phyloP scores from a whole-genome alignment of 1,284 basidiomycete species.

The Sphaerobolus stellatus region DNA sequence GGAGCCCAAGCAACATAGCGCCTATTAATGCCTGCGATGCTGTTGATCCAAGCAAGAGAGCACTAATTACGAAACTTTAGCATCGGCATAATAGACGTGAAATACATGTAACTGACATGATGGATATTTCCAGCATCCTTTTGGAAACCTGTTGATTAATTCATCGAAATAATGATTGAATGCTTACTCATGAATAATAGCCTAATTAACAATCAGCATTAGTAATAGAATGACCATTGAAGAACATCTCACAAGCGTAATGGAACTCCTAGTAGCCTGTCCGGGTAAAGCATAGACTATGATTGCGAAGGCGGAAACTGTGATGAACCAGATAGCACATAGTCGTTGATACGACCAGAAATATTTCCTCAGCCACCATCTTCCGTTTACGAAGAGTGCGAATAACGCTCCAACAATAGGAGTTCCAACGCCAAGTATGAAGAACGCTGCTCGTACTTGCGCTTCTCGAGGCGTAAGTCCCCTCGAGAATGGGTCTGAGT shows the following conservation, averaged over 20 bases:
- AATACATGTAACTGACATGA: constrained; percentile 1
- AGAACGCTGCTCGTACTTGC: constrained; percentile 6
- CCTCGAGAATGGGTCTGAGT: neutral
- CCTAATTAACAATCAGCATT: neutral
- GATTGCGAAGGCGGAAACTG: constrained; percentile 5
- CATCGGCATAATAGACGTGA: neutral
- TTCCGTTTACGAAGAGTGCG: constrained; percentile 1
- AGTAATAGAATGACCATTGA: neutral
- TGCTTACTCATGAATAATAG: neutral
- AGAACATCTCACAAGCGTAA: constrained; percentile 5
- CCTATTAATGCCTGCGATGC: neutral
- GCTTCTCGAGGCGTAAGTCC: constrained; percentile 7
- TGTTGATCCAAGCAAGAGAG: constrained; percentile 4
- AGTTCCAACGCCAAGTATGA: neutral
- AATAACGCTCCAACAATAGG: constrained; percentile 4
- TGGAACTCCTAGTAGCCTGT: constrained; percentile 5
- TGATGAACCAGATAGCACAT: constrained; percentile 10
- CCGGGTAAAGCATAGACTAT: constrained; percentile 7
- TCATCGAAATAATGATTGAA: too few relatives aligned
- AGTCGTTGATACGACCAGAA: constrained; percentile 8
- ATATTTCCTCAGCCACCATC: constrained; percentile 4
- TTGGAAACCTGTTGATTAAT: neutral
- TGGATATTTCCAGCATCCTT: constrained; percentile 8
- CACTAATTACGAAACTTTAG: neutral
- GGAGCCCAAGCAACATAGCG: constrained; percentile 3